These are phyloP conservation scores for Furculomyces boomerangus DNA, from an alignment of 371 early-diverging fungal species.

Conservation along the genomic window DNA sequence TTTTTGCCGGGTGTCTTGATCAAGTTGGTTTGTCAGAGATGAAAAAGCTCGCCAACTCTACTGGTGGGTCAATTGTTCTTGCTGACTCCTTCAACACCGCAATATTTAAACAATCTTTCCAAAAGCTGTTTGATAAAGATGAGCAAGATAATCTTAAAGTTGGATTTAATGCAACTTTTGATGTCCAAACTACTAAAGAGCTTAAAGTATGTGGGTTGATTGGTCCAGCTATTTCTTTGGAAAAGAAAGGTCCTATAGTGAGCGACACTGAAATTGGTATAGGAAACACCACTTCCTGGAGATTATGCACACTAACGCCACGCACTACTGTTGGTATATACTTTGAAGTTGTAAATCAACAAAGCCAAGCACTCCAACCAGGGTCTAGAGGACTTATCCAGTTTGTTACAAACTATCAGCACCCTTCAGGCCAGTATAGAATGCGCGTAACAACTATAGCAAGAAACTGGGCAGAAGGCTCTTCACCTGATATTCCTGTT, in stretches of 20 bases:
- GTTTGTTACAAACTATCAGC: constrained; percentile 90
- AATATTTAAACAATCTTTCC: constrained; percentile 94
- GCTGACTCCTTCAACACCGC: constrained; percentile 91
- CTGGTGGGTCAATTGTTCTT: constrained; percentile 93
- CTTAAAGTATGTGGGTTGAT: constrained; percentile 90
- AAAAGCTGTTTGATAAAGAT: constrained; percentile 80
- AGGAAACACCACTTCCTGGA: constrained; percentile 89
- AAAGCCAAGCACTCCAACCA: constrained; percentile 59
- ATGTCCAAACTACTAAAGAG: constrained; percentile 88
- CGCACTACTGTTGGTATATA: constrained; percentile 77
- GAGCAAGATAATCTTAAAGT: constrained; percentile 69
- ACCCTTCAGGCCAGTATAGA: constrained; percentile 75
- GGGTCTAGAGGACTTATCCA: constrained; percentile 84
- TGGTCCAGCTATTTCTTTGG: constrained; percentile 78
- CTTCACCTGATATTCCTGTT: constrained; percentile 67
- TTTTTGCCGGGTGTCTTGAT: constrained; percentile 85
- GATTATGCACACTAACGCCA: constrained; percentile 74
- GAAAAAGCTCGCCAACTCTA: constrained; percentile 80
- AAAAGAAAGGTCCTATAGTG: constrained; percentile 80
- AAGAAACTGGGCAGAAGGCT: constrained; percentile 80
- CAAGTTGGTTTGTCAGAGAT: constrained; percentile 97
- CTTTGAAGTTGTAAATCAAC: constrained; percentile 89
- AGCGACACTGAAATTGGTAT: constrained; percentile 97
- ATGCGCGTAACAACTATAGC: constrained; percentile 91
- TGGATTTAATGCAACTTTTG: constrained; percentile 98